phyloP scores from a whole-genome alignment of 2,329 filamentous ascomycete genomes.

The Stagonosporopsis vannaccii region DNA sequence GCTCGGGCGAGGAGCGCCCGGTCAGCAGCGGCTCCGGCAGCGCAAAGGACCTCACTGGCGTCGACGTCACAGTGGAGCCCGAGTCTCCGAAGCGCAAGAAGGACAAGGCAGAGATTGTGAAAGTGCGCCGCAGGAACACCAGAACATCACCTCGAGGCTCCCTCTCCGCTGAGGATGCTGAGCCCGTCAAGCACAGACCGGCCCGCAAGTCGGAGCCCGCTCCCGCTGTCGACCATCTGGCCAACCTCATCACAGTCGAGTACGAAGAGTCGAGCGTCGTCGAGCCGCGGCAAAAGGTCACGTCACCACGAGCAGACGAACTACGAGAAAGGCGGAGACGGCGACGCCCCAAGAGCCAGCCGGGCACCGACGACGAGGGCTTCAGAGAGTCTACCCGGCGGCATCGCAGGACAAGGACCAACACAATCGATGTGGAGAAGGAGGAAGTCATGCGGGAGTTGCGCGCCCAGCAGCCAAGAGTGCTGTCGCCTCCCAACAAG shows the following conservation, averaged over 20 bases:
- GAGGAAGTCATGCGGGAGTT: slow-evolving; percentile 26
- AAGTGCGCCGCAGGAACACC: slow-evolving; percentile 37
- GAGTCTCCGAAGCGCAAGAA: slow-evolving; percentile 29
- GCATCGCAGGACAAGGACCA: slow-evolving; percentile 37
- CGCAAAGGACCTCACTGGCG: slow-evolving; percentile 33
- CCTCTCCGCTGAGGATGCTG: slow-evolving; percentile 41
- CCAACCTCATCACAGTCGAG: slow-evolving; percentile 39
- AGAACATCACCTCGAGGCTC: slow-evolving; percentile 43
- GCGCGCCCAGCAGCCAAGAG: slow-evolving; percentile 17
- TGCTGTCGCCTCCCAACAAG: slow-evolving; percentile 50
- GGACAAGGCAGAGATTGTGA: slow-evolving; percentile 34
- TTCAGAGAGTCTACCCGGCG: slow-evolving; percentile 31
- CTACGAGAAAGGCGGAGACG: slow-evolving; percentile 39
- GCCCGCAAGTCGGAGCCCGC: slow-evolving; percentile 35
- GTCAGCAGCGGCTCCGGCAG: slow-evolving; percentile 45
- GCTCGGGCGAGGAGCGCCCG: slow-evolving; percentile 41
- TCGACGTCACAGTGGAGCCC: slow-evolving; percentile 24
- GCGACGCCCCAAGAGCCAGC: slow-evolving; percentile 36
- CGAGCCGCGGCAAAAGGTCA: slow-evolving; percentile 21
- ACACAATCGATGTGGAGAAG: slow-evolving; percentile 33
- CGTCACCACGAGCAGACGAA: slow-evolving; percentile 29
- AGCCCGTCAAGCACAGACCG: slow-evolving; percentile 27
- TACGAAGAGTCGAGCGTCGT: slow-evolving; percentile 32
- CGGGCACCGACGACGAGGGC: slow-evolving; percentile 35
- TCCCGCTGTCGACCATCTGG: slow-evolving; percentile 28